phyloP scores from a whole-genome alignment of 805 yeast species.

The Teunomyces barrocoloradensis region DNA sequence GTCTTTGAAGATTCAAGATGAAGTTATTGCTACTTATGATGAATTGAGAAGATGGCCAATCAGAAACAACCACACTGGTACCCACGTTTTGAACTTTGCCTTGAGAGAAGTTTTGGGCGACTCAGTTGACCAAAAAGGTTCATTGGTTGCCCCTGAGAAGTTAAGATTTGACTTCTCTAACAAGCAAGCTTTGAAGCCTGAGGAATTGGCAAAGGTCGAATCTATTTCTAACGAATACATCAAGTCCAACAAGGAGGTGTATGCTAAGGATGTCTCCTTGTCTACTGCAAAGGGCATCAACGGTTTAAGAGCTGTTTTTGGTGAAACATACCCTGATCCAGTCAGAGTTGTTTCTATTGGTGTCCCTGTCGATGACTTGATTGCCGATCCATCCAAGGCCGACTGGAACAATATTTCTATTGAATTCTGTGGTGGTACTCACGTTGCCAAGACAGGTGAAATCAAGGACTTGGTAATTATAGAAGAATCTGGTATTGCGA shows the following conservation, averaged over 20 bases:
- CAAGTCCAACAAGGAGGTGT: slow-evolving; percentile 68
- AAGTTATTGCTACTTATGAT: slow-evolving; percentile 82
- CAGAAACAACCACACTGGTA: slow-evolving; percentile 97
- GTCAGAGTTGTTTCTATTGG: slow-evolving; percentile 98
- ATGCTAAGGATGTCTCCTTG: slow-evolving; percentile 78
- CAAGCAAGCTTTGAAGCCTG: slow-evolving; percentile 73
- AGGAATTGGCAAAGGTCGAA: slow-evolving; percentile 77
- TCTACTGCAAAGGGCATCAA: slow-evolving; percentile 67
- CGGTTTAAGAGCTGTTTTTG: slow-evolving; percentile 96
- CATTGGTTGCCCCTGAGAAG: slow-evolving; percentile 92
- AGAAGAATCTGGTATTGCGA: slow-evolving; percentile 97
- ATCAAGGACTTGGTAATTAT: slow-evolving; percentile 85
- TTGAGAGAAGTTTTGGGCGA: slow-evolving; percentile 84
- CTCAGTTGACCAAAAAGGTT: slow-evolving; percentile 92
- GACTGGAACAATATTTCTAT: slow-evolving; percentile 80
- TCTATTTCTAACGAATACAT: slow-evolving; percentile 67
- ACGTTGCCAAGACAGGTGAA: slow-evolving; percentile 87
- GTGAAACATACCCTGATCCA: slow-evolving; percentile 98
- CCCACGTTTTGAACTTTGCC: slow-evolving; percentile 90
- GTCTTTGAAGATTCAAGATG: slow-evolving; percentile 59
- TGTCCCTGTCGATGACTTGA: slow-evolving; percentile 76
- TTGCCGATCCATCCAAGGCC: slow-evolving; percentile 64
- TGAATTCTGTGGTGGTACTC: slow-evolving; percentile 99
- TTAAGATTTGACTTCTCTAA: slow-evolving; percentile 95
- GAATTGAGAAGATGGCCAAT: slow-evolving; percentile 95